Base-by-base conservation (phyloP, 805 yeast genomes). In the Ogataea polymorpha region DNA sequence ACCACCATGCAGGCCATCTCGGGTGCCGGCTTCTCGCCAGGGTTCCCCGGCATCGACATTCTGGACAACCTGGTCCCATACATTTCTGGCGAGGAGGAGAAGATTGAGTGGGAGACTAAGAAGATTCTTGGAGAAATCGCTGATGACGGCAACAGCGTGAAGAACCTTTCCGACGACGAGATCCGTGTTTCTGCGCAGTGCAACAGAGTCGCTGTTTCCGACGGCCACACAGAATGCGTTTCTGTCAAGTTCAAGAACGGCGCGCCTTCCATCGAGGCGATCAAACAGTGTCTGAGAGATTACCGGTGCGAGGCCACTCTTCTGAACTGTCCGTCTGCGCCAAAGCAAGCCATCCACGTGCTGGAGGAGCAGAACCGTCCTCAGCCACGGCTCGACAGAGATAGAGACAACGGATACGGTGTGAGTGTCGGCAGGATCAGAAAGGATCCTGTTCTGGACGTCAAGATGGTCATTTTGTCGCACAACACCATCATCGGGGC, bases 401-500 rank as follows among this genome's bases (percentile, higher is more conserved):
- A 91, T 63, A 81, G 96, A 70, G 97, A 95, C 59, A 76, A 73
- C 39, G 98, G 99, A 23, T 90, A 79, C 67, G 95, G 96, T 56
- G 96, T 91, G 39, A 77, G 95, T 33, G 97, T 93, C 37, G 98
- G 99, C 37, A 79, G 99, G 67, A 70, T 93, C 45, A 82, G 99
- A 71, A 86, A 80, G 54, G 99, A 93, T 62, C 89, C 96, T 7
- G 87, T 93, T 10, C 74, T 93, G 54, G 99, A 93, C 65, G 80
- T 77, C 72, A 93, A 93, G 71, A 91, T 93, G 90, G 96, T 93
- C 41, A 93, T 89, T n/a, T 72, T 93, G 51, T 90, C 97, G 20
- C 99, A 93, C 67, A 93, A 93, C 75, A 93, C 99, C 41, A 77
- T 93, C 56, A 87, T 93, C 53, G 99, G 99, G 60, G 99, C 99